These are phyloP conservation scores for Larix kaempferi DNA, from an alignment of 75 land plant genomes.

Conservation along the genomic window DNA sequence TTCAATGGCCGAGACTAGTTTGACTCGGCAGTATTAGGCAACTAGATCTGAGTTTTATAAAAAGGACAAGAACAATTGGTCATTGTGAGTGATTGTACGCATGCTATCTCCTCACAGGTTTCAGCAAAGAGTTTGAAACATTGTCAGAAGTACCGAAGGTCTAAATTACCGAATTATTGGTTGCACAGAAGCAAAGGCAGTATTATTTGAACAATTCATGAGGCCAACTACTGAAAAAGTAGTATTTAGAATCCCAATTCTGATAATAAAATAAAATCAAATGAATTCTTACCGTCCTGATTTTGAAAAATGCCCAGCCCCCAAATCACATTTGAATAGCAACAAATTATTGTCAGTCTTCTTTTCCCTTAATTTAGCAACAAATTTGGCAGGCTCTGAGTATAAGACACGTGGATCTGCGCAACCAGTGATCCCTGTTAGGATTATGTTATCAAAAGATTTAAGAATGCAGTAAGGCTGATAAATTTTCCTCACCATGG, in stretches of 20 bases:
- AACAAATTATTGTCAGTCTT: slow-evolving; percentile 83
- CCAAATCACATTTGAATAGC: slow-evolving; percentile 89
- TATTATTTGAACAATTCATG: neutral
- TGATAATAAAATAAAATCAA: neutral
- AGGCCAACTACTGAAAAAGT: neutral
- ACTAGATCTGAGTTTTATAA: too few relatives aligned
- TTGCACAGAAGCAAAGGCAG: neutral
- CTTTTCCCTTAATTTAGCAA: slow-evolving; percentile 85
- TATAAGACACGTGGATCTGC: slow-evolving; percentile 96
- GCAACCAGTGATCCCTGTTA: neutral
- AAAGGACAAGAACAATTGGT: neutral
- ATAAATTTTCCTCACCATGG: slow-evolving; percentile 56
- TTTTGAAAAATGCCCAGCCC: slow-evolving; percentile 97
- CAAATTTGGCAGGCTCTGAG: slow-evolving; percentile 94
- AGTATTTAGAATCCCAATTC: neutral
- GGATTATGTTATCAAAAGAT: neutral
- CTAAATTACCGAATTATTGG: neutral
- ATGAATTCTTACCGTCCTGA: slow-evolving; percentile 81
- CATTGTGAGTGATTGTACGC: neutral
- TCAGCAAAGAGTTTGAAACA: neutral
- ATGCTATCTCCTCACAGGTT: neutral
- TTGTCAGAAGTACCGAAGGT: neutral
- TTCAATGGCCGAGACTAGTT: too few relatives aligned
- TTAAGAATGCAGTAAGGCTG: slow-evolving; percentile 2
- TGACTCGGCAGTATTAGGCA: too few relatives aligned